Evolutionary conservation across 2,329 filamentous ascomycete species (phyloP), one percentile per base, ranked within the genome.

Genomic region (Botrytis hyacinthi): DNA sequence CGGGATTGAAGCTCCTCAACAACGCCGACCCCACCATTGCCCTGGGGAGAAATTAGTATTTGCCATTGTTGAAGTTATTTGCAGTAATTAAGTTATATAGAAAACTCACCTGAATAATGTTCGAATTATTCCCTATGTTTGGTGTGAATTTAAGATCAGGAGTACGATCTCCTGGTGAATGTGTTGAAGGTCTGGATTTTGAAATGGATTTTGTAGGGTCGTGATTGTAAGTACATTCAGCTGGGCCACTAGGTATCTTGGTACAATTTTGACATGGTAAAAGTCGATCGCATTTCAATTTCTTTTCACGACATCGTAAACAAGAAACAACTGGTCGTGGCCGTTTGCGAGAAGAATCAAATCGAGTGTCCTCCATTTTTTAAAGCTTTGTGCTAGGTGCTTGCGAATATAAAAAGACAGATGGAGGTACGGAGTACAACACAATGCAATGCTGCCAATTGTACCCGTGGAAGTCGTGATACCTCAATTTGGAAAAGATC

Each of bases 291-390:
- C 89, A 91, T 76, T 87, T 89, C 62, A 90, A 83, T 79, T 91
- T 91, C 75, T 88, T 86, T 75, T 88, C 86, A 74, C 90, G 88
- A 77, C 90, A 92, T n/a, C 85, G 84, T 8, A 88, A 84, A 78
- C 90, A 92, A 54, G 84, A 85, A 65, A 86, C 79, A n/a, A 78
- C 70, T 72, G 77, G 46, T 72, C 79, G 61, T 73, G 80, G 54
- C 69, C 78, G 69, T 48, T 72, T 72, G n/a, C 71, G 71, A n/a
- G 71, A 69, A 10, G 71, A 69, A 18, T 72, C 71, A n/a, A 61
- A 68, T 48, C 62, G 71, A 68, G 48, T 72, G 20, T 72, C 71
- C 16, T 72, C 71, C 71, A 72, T 72, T 60, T 69, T 42, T 22
- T 7, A n/a, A 29, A 35, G 65, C 35, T 40, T 42, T 6, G 20